Evolutionary conservation across 116 monocot species (phyloP), one percentile per base, ranked within the genome.

Genomic region (Zostera marina): DNA sequence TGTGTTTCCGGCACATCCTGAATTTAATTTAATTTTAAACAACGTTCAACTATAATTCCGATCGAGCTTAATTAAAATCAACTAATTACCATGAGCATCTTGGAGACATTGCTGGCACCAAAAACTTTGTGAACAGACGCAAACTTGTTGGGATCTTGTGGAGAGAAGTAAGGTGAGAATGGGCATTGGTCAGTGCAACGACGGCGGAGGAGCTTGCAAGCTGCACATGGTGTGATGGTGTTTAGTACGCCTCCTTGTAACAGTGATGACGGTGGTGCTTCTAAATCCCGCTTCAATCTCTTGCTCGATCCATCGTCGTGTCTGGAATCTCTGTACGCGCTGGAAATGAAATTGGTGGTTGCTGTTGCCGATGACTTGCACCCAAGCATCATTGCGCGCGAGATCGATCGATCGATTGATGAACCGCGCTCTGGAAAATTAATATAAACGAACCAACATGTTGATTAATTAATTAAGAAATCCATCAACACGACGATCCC

Each of bases 101-200:
- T 96, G 57, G 96, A 88, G 66, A 89, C 85, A 52, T 88, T 96
- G 68, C 96, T 96, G 23, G 96, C 96, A 14, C 96, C 96, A 59
- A 96, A 96, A 64, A 96, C 85, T 52, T 85, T 88, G 60, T 89
- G 96, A 6, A 88, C 96, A 2, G 82, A 74, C 2, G 85, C 88
- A 41, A 96, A 96, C 68, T 85, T 88, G n/a, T 89, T 82, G 43
- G 96, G 96, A 53, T 96, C 96, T 17, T 82, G 79, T 22, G 96
- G 96, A 45, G 89, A 82, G 76, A 96, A 96, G 63, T 96, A 96
- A 17, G 89, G 96, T 9, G 80, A 85, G 82, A 96, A 96, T 53
- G 89, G 89, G 78, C 96, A 96, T 25, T 96, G 80, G 4, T 96
- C 89, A 2, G 96, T 71, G 66, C 96, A 96, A 1, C 96, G 72